Evolutionary conservation across 108 stramenopile species (phyloP), one percentile per base, ranked within the genome.

Genomic region (Cyclotella cryptica): DNA sequence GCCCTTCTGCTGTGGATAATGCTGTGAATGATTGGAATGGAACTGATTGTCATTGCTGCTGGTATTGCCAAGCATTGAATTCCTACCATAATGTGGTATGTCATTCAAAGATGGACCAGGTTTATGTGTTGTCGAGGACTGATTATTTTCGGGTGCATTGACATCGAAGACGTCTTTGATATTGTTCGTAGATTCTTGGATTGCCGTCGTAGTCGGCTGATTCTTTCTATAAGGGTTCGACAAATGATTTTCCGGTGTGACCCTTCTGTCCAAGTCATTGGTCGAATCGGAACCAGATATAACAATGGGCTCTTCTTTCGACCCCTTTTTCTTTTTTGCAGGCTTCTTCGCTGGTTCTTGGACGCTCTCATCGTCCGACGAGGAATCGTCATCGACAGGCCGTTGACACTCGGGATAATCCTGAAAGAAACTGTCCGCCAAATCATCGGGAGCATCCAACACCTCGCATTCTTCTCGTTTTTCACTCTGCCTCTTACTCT

Each of bases 231-330:
- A 49, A 7, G 19, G 11, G 24, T 55, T 55, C 55, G 24, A 55
- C 22, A 24, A 12, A 24, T 24, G 2, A 55, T 55, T 55, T 24
- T 55, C 55, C 6, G 19, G n/a, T 19, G 22, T 24, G 24, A 22
- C 24, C 11, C 24, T 55, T 24, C 22, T 12, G 2, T 24, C 22
- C 11, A 24, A 19, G 4, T 55, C 22, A 2, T 7, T 55, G 22
- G 55, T n/a, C n/a, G 55, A 55, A 24, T 55, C 55, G n/a, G 11
- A n/a, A n/a, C 55, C 55, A 55, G 55, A 55, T 6, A 55, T 22
- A 1, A 24, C 55, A 55, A 55, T 55, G 11, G 1, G 22, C 21
- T 55, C 55, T 26, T 55, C 55, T 3, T 55, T 21, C 13, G n/a
- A 3, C 24, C 22, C 55, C 55, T 55, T 55, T 21, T 55, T 26